A percentile compares a stretch with the other conserved stretches of the same genome.
These are phyloP conservation scores for Saccharomycopsis olivae DNA, from an alignment of 805 yeast genomes.

Conservation along the genomic window DNA sequence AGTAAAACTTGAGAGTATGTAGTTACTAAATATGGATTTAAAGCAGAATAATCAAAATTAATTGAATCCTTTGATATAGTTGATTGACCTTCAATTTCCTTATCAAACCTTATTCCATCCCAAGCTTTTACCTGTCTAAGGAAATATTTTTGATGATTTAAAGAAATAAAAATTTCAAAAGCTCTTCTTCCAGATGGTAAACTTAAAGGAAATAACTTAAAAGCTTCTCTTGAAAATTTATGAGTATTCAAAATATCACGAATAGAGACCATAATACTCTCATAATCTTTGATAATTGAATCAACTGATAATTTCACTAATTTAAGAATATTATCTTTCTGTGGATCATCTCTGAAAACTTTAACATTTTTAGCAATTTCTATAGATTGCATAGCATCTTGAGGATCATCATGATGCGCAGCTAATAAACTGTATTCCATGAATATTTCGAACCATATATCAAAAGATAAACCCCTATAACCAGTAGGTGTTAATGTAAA, in stretches of 20 bases:
- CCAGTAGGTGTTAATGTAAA: slow-evolving; percentile 36
- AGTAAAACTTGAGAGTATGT: slow-evolving; percentile 75
- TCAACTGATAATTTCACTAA: slow-evolving; percentile 60
- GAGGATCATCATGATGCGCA: slow-evolving; percentile 46
- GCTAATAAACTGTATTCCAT: slow-evolving; percentile 67
- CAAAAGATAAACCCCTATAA: slow-evolving; percentile 68
- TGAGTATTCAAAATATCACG: slow-evolving; percentile 54
- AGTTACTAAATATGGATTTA: slow-evolving; percentile 57
- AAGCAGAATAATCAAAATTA: slow-evolving; percentile 21
- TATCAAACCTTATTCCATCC: slow-evolving; percentile 52
- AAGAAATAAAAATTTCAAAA: slow-evolving; percentile 53
- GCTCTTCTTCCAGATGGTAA: slow-evolving; percentile 52
- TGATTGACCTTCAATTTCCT: slow-evolving; percentile 68
- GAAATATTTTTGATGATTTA: slow-evolving; percentile 83
- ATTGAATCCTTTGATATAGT: slow-evolving; percentile 29
- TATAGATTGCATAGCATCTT: slow-evolving; percentile 58
- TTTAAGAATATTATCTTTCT: slow-evolving; percentile 47
- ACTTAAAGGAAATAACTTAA: slow-evolving; percentile 56
- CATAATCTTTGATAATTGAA: slow-evolving; percentile 38
- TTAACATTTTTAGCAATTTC: slow-evolving; percentile 69
- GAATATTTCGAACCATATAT: slow-evolving; percentile 77
- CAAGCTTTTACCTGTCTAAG: slow-evolving; percentile 83
- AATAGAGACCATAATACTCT: slow-evolving; percentile 43
- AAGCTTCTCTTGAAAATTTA: slow-evolving; percentile 65
- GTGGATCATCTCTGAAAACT: slow-evolving; percentile 62